Evolutionary conservation across 2,329 filamentous ascomycete genomes (phyloP), one percentile per base, ranked within the genome.

Genomic region (Scopulariopsis brevicaulis): DNA sequence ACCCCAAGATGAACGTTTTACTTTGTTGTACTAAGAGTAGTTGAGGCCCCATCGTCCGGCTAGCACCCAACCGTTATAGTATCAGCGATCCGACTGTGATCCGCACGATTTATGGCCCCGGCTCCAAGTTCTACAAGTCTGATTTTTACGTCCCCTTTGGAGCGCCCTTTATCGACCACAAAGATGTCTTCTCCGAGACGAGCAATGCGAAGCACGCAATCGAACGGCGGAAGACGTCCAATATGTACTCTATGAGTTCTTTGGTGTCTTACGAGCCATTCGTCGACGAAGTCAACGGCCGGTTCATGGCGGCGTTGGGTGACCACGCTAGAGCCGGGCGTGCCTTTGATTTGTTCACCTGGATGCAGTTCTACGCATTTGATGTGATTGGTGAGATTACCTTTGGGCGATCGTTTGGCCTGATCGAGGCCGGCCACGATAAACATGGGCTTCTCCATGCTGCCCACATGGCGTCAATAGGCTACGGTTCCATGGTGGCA

Each of bases 391-490:
- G 77, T 0, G 70, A 75, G 37, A 77, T 82, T 20, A 79, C 75
- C 0, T 7, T 50, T 8, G n/a, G 46, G 7, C 46, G n/a, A n/a
- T 50, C 46, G 46, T 18, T 50, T 37, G 34, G 34, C 14, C 7
- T 7, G 34, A 37, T 37, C 14, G 34, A 7, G 34, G 34, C 34
- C 14, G 34, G 14, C 46, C 7, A 50, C 7, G 46, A 90, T 88
- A 71, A 84, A 82, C 67, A 89, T 88, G 67, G 77, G 86, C 0
- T 79, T 90, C 59, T 88, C 88, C 0, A 91, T n/a, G n/a, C n/a
- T n/a, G n/a, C n/a, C n/a, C n/a, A n/a, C n/a, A n/a, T n/a, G n/a
- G n/a, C n/a, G n/a, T n/a, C n/a, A n/a, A n/a, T n/a, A n/a, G n/a
- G n/a, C n/a, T n/a, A n/a, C n/a, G n/a, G n/a, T n/a, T n/a, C n/a